Evolutionary conservation across 2,329 filamentous ascomycete species (phyloP), one percentile per base, ranked within the genome.

Genomic region (Dendryphion nanum): DNA sequence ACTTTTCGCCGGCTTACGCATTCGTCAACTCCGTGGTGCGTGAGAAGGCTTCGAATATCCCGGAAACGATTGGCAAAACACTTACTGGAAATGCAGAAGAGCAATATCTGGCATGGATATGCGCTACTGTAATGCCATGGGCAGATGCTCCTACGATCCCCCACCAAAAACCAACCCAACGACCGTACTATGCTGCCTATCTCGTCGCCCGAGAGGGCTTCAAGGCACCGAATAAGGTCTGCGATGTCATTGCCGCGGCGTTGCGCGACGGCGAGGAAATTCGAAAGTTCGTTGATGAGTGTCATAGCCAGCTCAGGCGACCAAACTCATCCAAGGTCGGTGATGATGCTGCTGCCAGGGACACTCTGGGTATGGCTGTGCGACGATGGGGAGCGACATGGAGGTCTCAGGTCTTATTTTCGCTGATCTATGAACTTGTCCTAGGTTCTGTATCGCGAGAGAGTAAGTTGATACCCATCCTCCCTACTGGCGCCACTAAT

Each of bases 81-180:
- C 73, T 94, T 2, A 65, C 89, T 7, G 75, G 74, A 12, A 78
- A 81, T 36, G 67, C 78, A 0, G 80, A 86, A 35, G 83, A 84
- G 14, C 60, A 67, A n/a, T 90, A 86, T 60, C 71, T 84, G 30
- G 78, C 84, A 5, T 96, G 90, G 89, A 71, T 86, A 14, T 74
- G 94, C 15, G 80, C 83, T 2, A 82, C 88, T 4, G 64, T 94
- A 17, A 76, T 80, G 12, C 90, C 90, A 0, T 96, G 88, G 82
- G 69, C 72, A 59, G 80, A 70, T 57, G 71, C 69, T 40, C 74
- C 58, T 5, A 55, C 57, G 44, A 58, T 43, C 61, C 70, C 76
- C 3, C 74, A 76, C 15, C 79, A 83, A 1, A 65, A 65, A 36
- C 50, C 52, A n/a, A 35, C 46, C 5, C 56, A 54, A 28, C 41